These are phyloP conservation scores for Fusarium cicatricum DNA, from an alignment of 2,329 filamentous ascomycete genomes.

Conservation along the genomic window DNA sequence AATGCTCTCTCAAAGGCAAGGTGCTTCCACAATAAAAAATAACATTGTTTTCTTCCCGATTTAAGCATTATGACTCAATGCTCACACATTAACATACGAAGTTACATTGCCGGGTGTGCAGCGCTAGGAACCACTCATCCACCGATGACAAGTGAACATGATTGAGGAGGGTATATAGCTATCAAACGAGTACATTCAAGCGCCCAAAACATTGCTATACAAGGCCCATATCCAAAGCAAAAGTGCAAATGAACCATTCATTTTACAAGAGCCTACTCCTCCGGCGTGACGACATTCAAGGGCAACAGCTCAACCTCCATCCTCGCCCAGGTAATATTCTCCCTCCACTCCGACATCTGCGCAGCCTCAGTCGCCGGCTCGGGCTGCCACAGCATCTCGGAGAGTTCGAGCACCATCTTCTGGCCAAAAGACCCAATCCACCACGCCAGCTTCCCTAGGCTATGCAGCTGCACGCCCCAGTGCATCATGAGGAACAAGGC, in stretches of 20 bases:
- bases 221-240: not conserved
- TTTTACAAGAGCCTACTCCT: not conserved
- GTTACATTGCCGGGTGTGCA: too few relatives aligned
- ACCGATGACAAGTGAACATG: not conserved
- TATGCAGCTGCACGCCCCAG: conserved; percentile 48
- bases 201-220: not conserved
- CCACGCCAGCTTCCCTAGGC: conserved; percentile 35
- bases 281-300: not conserved
- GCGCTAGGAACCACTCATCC: too few relatives aligned
- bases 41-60: too few relatives aligned
- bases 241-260: too few relatives aligned
- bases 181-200: not conserved
- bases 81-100: too few relatives aligned
- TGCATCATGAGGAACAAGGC: conserved; percentile 49
- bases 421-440: conserved; percentile 37
- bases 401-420: conserved; percentile 35
- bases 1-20: too few relatives aligned
- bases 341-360: conserved; percentile 25
- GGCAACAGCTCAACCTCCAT: conserved; percentile 21
- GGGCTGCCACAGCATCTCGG: conserved; percentile 14
- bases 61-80: too few relatives aligned
- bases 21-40: too few relatives aligned
- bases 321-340: conserved; percentile 34
- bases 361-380: conserved; percentile 1
- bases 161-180: not conserved